Conservation (phyloP, 2,329 filamentous ascomycete species). For the Aureobasidium melanogenum region DNA sequence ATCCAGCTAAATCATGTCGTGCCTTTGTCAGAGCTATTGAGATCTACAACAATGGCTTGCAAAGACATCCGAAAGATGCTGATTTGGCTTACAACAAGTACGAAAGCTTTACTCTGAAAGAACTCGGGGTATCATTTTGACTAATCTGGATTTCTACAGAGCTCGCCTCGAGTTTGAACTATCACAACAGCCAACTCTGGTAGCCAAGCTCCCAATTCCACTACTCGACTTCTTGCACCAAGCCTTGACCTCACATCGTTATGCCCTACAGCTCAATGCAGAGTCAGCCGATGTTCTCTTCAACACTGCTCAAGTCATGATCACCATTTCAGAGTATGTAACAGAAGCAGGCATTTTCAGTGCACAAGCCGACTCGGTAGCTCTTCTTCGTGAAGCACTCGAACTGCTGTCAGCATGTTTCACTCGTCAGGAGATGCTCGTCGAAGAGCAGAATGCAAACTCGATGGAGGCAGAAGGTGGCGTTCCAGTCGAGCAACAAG, state of each 20-base stretch:
- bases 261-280: conserved; percentile 50
- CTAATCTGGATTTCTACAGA: conserved; percentile 29
- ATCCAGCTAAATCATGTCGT: conserved; percentile 55
- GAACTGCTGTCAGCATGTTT: conserved; percentile 48
- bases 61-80: conserved; percentile 52
- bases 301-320: conserved; percentile 63
- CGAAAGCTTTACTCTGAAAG: conserved; percentile 18
- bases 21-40: conserved; percentile 58
- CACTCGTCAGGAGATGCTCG: conserved; percentile 36
- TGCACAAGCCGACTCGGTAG: conserved; percentile 38
- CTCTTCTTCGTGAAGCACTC: conserved; percentile 51
- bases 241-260: conserved; percentile 55
- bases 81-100: conserved; percentile 70
- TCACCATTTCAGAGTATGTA: conserved; percentile 53
- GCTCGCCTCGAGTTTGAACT: conserved; percentile 62
- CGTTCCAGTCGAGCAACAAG: conserved; percentile 19
- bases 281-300: conserved; percentile 61
- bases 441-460: conserved; percentile 31
- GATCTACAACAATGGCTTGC: conserved; percentile 55
- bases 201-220: conserved; percentile 48
- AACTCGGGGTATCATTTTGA: not conserved
- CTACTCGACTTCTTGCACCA: conserved; percentile 48
- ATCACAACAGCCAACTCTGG: conserved; percentile 55
- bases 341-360: conserved; percentile 44
- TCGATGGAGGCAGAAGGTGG: conserved; percentile 14